Percentiles rank a stretch among this genome's conserved stretches.
phyloP scores from a whole-genome alignment of 495 filamentous ascomycete genomes.

The Acidiella bohemica region DNA sequence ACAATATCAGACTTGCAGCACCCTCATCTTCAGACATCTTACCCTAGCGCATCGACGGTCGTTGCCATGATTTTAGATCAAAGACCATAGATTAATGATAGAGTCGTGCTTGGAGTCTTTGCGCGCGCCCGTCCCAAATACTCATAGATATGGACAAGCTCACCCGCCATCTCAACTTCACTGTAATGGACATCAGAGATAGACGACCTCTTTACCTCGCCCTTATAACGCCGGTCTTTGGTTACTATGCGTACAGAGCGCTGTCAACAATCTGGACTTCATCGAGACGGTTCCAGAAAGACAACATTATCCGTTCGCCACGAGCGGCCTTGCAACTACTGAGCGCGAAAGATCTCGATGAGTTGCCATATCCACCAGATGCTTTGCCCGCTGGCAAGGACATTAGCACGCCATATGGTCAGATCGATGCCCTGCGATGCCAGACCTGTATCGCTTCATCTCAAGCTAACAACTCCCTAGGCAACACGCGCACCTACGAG shows the following conservation, averaged over 20 bases:
- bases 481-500: no score
- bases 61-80: no score
- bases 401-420: slow-evolving; percentile 65
- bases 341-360: slow-evolving; percentile 33
- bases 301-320: slow-evolving; percentile 35
- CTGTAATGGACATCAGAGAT: neutral
- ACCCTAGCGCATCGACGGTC: no score
- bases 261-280: neutral
- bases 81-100: no score
- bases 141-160: neutral
- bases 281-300: neutral
- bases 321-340: slow-evolving; percentile 34
- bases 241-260: neutral
- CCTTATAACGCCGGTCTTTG: neutral
- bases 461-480: no score
- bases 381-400: slow-evolving; percentile 61
- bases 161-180: neutral
- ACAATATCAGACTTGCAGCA: no score
- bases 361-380: slow-evolving; percentile 59
- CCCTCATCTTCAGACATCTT: no score
- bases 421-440: no score
- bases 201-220: slow-evolving; percentile 1
- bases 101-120: no score
- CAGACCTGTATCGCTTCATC: no score
- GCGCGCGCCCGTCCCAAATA: neutral